Evolutionary conservation across 805 yeast species (phyloP).

Genomic region (Sugiyamaella boreocaroliniensis): DNA sequence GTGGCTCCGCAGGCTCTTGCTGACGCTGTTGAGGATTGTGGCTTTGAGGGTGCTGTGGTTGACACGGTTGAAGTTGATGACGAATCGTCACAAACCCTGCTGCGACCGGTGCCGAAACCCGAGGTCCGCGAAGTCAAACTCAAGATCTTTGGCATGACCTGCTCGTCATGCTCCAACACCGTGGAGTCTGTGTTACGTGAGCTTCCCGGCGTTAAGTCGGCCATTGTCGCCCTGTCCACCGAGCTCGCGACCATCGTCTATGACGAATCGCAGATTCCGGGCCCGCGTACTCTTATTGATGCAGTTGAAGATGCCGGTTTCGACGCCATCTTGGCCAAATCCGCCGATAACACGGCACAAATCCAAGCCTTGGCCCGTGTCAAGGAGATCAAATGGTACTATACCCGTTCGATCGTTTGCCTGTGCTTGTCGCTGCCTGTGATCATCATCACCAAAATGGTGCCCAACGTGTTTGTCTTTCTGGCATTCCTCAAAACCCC

Average conservation of each 20-base stretch:
- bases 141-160: constrained; percentile 54
- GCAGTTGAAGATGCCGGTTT: constrained; percentile 47
- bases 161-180: constrained; percentile 46
- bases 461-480: constrained; percentile 24
- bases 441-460: constrained; percentile 37
- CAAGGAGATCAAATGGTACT: constrained; percentile 72
- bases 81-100: background rate
- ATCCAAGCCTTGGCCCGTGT: constrained; percentile 58
- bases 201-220: constrained; percentile 44
- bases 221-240: constrained; percentile 45
- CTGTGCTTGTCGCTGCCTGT: constrained; percentile 59
- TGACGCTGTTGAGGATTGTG: constrained; percentile 65
- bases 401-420: constrained; percentile 45
- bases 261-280: constrained; percentile 41
- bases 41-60: constrained; percentile 50
- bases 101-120: background rate
- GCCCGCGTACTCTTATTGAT: constrained; percentile 58
- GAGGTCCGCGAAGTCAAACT: constrained; percentile 23
- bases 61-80: constrained; percentile 9
- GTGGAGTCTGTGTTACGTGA: constrained; percentile 43
- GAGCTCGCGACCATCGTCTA: constrained; percentile 51
- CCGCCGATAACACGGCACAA: constrained; percentile 59
- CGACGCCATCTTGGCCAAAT: constrained; percentile 42
- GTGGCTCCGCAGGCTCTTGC: constrained; percentile 35
- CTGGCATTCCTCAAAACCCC: constrained; percentile 32